These are phyloP conservation scores for Leishmania aethiopica DNA, from an alignment of 208 protist species.

Conservation along the genomic window DNA sequence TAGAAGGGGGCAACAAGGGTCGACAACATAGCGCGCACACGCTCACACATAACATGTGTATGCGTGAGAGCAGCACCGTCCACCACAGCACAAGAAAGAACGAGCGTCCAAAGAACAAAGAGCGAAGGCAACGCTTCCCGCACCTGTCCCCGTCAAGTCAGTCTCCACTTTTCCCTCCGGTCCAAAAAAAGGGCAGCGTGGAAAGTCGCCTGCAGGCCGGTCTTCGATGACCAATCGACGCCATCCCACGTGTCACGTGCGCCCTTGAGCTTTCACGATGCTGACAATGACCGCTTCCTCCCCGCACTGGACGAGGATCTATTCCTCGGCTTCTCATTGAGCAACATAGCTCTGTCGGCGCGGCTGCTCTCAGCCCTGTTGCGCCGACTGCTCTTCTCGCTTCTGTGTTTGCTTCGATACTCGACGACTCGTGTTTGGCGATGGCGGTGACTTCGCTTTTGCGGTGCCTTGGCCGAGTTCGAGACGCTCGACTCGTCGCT, in stretches of 20 bases:
- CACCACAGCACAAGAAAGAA: conserved; percentile 16
- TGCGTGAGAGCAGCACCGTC: background rate
- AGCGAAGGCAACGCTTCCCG: conserved; percentile 1
- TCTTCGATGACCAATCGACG: conserved; percentile 22
- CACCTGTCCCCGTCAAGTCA: background rate
- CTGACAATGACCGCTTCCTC: background rate
- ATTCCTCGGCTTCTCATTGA: conserved; percentile 9
- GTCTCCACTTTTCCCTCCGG: background rate
- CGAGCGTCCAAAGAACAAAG: conserved; percentile 8
- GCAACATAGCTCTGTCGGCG: conserved; percentile 1
- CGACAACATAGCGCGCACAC: background rate
- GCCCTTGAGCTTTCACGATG: conserved; percentile 9
- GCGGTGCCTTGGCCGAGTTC: background rate
- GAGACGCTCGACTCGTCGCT: conserved; percentile 6
- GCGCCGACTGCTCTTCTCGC: background rate
- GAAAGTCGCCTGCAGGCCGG: background rate
- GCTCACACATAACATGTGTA: background rate
- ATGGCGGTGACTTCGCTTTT: conserved; percentile 11
- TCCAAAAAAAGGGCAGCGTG: background rate
- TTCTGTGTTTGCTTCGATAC: background rate
- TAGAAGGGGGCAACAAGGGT: background rate
- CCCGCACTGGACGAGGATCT: background rate
- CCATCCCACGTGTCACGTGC: conserved; percentile 38
- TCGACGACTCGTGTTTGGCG: conserved; percentile 1
- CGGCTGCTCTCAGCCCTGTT: background rate